These are phyloP conservation scores for Nannizzia gypsea DNA, from an alignment of 2,329 filamentous ascomycete genomes.

Conservation along the genomic window DNA sequence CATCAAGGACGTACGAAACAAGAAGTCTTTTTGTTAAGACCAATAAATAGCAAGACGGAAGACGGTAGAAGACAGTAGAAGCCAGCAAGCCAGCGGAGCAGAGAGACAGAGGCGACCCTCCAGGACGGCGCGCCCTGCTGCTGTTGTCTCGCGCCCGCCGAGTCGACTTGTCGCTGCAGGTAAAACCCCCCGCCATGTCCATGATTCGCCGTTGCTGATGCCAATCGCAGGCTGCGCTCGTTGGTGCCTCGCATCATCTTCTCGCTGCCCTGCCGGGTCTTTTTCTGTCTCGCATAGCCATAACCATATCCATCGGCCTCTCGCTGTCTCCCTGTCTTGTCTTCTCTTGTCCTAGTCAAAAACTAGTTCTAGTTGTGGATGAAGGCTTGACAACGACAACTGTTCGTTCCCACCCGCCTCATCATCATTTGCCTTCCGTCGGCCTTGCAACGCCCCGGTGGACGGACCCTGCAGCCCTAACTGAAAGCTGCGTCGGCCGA, in stretches of 20 bases:
- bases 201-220: neutral
- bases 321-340: no score
- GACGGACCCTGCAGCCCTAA: constrained; percentile 1
- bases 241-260: neutral
- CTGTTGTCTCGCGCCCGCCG: neutral
- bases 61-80: neutral
- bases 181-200: neutral
- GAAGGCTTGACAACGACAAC: no score
- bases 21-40: no score
- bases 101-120: neutral
- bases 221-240: neutral
- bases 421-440: no score
- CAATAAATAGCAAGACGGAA: no score
- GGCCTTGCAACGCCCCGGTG: no score
- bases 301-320: no score
- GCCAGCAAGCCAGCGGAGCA: neutral
- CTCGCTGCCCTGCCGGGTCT: neutral
- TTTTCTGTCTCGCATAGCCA: no score
- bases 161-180: neutral
- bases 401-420: no score
- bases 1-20: no score
- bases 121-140: neutral
- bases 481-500: constrained; percentile 1
- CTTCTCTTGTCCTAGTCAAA: no score
- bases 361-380: no score